Percentiles rank a stretch among this genome's conserved stretches.
Conservation (phyloP, 805 yeast genomes). For the Debaryomyces castellii region DNA sequence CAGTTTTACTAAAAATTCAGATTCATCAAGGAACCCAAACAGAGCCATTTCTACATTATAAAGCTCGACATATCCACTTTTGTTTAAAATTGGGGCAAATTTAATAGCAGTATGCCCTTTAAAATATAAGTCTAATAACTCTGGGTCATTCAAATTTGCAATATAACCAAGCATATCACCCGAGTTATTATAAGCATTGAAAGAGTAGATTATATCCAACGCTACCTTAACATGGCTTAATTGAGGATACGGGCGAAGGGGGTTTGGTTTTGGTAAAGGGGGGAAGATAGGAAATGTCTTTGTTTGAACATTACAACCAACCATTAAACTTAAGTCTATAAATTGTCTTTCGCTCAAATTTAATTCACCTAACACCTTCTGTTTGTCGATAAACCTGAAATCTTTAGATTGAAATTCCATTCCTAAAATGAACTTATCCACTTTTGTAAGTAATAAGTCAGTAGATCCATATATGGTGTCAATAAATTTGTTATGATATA, state of each 20-base stretch:
- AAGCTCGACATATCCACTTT: slow-evolving; percentile 68
- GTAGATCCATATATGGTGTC: slow-evolving; percentile 85
- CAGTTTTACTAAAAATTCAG: slow-evolving; percentile 15
- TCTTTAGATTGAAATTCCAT: slow-evolving; percentile 66
- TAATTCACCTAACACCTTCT: slow-evolving; percentile 59
- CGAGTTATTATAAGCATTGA: slow-evolving; percentile 21
- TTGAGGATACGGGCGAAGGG: slow-evolving; percentile 39
- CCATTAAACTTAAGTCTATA: slow-evolving; percentile 70
- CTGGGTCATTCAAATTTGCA: slow-evolving; percentile 45
- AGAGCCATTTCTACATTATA: slow-evolving; percentile 42
- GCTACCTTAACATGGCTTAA: slow-evolving; percentile 41
- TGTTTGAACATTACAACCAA: slow-evolving; percentile 78
- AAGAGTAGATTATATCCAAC: slow-evolving; percentile 38
- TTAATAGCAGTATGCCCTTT: slow-evolving; percentile 68
- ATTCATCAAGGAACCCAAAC: slow-evolving; percentile 22
- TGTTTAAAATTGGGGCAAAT: slow-evolving; percentile 71
- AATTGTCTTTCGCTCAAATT: slow-evolving; percentile 64
- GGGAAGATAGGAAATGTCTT: slow-evolving; percentile 55
- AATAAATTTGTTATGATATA: slow-evolving; percentile 54
- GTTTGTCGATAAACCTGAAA: slow-evolving; percentile 65
- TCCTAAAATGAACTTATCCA: slow-evolving; percentile 71
- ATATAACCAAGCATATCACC: slow-evolving; percentile 45
- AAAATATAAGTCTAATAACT: slow-evolving; percentile 51
- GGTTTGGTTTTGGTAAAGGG: slow-evolving; percentile 41
- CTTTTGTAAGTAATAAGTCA: slow-evolving; percentile 63